Evolutionary conservation across 306 rosid species (phyloP).

Genomic region (Rosa persica): DNA sequence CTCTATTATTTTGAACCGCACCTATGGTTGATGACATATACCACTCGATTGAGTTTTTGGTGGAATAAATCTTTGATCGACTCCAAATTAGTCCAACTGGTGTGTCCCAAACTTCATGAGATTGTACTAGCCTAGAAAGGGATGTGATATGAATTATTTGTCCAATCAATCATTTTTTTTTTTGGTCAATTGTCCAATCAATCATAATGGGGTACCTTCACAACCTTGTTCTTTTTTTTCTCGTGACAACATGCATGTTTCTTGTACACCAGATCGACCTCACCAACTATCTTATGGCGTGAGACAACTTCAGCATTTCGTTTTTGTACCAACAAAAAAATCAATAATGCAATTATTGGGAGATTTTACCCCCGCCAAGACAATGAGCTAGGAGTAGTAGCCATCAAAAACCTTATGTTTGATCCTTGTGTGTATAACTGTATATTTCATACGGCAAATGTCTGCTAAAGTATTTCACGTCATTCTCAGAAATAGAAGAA

Average conservation of each 20-base stretch:
- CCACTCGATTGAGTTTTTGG: neutral
- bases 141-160: neutral
- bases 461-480: neutral
- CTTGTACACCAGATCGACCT: neutral
- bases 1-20: no score
- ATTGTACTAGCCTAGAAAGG: neutral
- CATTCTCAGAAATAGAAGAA: neutral
- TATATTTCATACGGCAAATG: neutral
- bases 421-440: neutral
- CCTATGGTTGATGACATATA: no score
- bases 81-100: neutral
- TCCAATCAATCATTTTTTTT: constrained; percentile 19
- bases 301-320: constrained; percentile 24
- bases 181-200: constrained; percentile 5
- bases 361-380: neutral
- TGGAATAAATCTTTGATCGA: neutral
- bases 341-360: constrained; percentile 18
- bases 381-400: neutral
- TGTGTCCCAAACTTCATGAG: neutral
- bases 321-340: neutral
- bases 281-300: neutral
- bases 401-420: constrained; percentile 5
- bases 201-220: constrained; percentile 22
- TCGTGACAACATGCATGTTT: constrained; percentile 19
- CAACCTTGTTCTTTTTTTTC: constrained; percentile 9